phyloP scores from a whole-genome alignment of 179 eudicot genomes.

The Heliamphora pulchella region DNA sequence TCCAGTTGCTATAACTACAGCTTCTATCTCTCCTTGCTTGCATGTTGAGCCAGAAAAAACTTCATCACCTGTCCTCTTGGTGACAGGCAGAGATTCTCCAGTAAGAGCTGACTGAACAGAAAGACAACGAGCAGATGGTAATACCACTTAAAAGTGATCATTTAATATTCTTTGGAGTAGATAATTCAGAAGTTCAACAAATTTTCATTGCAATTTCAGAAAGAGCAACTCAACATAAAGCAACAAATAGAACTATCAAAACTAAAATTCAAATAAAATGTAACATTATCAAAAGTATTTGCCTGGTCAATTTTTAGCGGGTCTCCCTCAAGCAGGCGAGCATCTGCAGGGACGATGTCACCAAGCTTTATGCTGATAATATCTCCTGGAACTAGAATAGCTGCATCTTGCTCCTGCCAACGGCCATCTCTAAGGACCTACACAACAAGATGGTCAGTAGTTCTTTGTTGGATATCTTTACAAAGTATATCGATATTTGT shows the following conservation, averaged over 20 bases:
- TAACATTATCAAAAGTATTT: conserved; percentile 1
- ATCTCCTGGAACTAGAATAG: conserved; percentile 61
- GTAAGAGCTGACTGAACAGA: conserved; percentile 49
- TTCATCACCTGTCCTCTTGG: conserved; percentile 58
- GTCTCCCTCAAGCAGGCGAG: conserved; percentile 67
- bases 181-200: background rate
- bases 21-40: conserved; percentile 52
- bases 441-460: background rate
- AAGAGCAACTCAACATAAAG: background rate
- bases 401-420: conserved; percentile 59
- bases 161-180: background rate
- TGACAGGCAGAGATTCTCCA: conserved; percentile 59
- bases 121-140: background rate
- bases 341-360: conserved; percentile 68
- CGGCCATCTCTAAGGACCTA: conserved; percentile 51
- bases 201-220: background rate
- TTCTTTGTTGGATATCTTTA: background rate
- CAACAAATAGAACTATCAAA: background rate
- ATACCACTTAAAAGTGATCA: background rate
- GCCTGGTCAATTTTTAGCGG: conserved; percentile 63
- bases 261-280: background rate
- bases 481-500: too few relatives aligned
- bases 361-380: conserved; percentile 65
- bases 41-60: conserved; percentile 70
- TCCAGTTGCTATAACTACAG: conserved; percentile 39